These are phyloP conservation scores for Lotus japonicus DNA, from an alignment of 306 rosid genomes.

Conservation along the genomic window DNA sequence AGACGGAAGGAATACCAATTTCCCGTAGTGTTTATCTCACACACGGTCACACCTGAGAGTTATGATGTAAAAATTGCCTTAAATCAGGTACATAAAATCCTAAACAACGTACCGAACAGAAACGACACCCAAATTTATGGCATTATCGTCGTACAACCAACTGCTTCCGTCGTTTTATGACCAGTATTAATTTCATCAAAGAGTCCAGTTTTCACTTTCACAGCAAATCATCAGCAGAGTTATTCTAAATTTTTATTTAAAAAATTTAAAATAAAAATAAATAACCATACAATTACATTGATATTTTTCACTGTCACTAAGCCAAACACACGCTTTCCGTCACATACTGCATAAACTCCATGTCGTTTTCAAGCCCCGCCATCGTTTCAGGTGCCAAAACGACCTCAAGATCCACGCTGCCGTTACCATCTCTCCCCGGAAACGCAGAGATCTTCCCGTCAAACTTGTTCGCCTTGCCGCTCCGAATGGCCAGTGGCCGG, in stretches of 20 bases:
- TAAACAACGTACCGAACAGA: conserved; percentile 12
- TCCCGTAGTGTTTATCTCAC: too few species aligned
- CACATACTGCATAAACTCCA: conserved; percentile 77
- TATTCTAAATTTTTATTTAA: too few species aligned
- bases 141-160: not conserved
- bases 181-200: too few species aligned
- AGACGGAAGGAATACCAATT: too few species aligned
- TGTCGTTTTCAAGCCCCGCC: conserved; percentile 55
- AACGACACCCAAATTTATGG: conserved; percentile 6
- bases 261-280: too few species aligned
- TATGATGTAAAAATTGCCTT: too few species aligned
- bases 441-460: conserved; percentile 91
- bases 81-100: conserved; percentile 17
- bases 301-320: not conserved
- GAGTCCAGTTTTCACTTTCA: too few species aligned
- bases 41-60: too few species aligned
- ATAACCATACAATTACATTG: too few species aligned
- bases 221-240: too few species aligned
- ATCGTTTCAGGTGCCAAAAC: conserved; percentile 74
- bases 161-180: conserved; percentile 8
- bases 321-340: conserved; percentile 10
- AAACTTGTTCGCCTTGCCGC: conserved; percentile 74
- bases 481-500: conserved; percentile 57
- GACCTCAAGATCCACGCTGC: conserved; percentile 82
- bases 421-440: conserved; percentile 61